Conservation (phyloP, 2,329 filamentous ascomycete species). For the Lithohypha guttulata region DNA sequence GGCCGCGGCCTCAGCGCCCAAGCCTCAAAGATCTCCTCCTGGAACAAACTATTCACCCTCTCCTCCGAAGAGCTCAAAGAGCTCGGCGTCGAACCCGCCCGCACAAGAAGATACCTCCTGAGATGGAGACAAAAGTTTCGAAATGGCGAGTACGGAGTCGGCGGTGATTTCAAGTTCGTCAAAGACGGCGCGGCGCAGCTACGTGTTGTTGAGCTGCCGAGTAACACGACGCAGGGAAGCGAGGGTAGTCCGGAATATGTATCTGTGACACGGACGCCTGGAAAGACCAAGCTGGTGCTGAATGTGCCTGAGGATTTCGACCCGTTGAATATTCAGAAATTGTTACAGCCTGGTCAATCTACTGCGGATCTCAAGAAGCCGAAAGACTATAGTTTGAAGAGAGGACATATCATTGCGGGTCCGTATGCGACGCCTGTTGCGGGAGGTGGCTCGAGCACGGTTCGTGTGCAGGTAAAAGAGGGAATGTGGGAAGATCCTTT, state of each 20-base stretch:
- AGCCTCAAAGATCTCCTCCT: constrained; percentile 74
- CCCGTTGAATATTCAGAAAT: constrained; percentile 43
- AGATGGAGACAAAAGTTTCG: constrained; percentile 81
- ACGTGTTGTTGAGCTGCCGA: constrained; percentile 46
- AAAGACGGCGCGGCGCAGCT: constrained; percentile 49
- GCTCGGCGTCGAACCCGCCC: constrained; percentile 75
- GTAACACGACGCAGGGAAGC: constrained; percentile 27
- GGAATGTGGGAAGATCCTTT: constrained; percentile 86
- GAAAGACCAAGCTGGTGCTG: constrained; percentile 48
- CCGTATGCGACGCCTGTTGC: constrained; percentile 62
- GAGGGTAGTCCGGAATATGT: constrained; percentile 26
- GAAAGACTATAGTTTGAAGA: constrained; percentile 55
- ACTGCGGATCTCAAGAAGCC: constrained; percentile 43
- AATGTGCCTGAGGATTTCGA: constrained; percentile 47
- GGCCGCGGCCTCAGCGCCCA: constrained; percentile 77
- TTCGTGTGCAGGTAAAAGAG: constrained; percentile 60
- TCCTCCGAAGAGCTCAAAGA: constrained; percentile 67
- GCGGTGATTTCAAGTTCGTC: constrained; percentile 73
- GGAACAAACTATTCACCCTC: constrained; percentile 81
- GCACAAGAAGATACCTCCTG: constrained; percentile 71
- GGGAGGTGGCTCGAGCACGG: constrained; percentile 48
- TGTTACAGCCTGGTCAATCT: constrained; percentile 30
- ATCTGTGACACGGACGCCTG: constrained; percentile 44
- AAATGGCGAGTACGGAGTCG: constrained; percentile 64
- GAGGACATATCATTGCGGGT: constrained; percentile 60